Conservation (phyloP, 1,284 basidiomycete species). For the Naganishia sp. region DNA sequence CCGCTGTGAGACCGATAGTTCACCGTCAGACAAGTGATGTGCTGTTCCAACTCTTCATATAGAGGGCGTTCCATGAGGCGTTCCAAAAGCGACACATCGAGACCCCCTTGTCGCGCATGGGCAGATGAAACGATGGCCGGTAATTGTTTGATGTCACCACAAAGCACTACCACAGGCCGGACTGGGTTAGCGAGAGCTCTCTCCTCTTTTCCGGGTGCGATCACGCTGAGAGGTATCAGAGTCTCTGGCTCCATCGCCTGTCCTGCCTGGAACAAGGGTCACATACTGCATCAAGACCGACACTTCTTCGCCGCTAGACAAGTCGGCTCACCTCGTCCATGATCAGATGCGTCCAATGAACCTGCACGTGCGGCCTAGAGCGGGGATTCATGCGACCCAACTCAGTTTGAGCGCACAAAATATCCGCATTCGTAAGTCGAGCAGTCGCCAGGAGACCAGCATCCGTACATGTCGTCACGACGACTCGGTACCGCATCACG, state of each 20-base stretch:
- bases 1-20: conserved; percentile 54
- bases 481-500: conserved; percentile 47
- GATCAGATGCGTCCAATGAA: conserved; percentile 53
- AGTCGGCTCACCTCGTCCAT: conserved; percentile 49
- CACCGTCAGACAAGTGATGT: conserved; percentile 34
- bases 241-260: conserved; percentile 54
- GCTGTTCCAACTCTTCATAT: conserved; percentile 37
- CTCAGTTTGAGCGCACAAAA: conserved; percentile 41
- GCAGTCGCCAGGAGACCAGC: conserved; percentile 45
- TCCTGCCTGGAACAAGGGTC: conserved; percentile 40
- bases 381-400: conserved; percentile 35
- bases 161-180: conserved; percentile 44
- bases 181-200: conserved; percentile 15
- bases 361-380: conserved; percentile 22
- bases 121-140: conserved; percentile 49
- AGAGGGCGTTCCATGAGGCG: conserved; percentile 45
- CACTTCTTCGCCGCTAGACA: background rate
- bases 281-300: too few relatives aligned
- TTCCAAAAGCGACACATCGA: conserved; percentile 53
- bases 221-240: conserved; percentile 46
- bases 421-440: conserved; percentile 45
- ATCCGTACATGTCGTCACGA: conserved; percentile 49
- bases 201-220: conserved; percentile 37
- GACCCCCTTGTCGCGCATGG: conserved; percentile 43
- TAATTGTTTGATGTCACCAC: conserved; percentile 53